These are phyloP conservation scores for Barnettozyma hawaiiensis DNA, from an alignment of 1,139 yeast species.

Conservation along the genomic window DNA sequence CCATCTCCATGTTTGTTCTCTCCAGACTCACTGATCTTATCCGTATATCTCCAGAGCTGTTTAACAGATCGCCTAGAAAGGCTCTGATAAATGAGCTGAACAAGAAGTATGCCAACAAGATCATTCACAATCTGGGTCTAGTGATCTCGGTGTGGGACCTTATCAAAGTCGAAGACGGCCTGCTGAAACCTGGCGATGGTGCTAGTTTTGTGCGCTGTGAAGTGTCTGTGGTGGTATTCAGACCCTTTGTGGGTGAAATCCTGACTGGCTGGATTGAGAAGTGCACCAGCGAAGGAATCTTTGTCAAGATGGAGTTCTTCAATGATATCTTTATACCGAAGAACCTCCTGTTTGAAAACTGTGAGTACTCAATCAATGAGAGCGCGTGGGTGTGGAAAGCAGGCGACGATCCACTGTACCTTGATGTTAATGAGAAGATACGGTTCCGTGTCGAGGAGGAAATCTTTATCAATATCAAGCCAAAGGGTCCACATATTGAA, in stretches of 20 bases:
- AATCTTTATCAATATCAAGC: slow-evolving; percentile 74
- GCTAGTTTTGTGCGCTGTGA: slow-evolving; percentile 72
- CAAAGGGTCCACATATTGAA: slow-evolving; percentile 57
- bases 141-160: slow-evolving; percentile 84
- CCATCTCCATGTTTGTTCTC: slow-evolving; percentile 67
- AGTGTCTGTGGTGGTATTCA: slow-evolving; percentile 76
- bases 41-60: slow-evolving; percentile 82
- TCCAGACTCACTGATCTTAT: slow-evolving; percentile 77
- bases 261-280: slow-evolving; percentile 90
- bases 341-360: slow-evolving; percentile 70
- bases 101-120: slow-evolving; percentile 76
- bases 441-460: slow-evolving; percentile 89
- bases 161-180: slow-evolving; percentile 74
- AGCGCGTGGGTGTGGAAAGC: slow-evolving; percentile 93
- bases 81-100: slow-evolving; percentile 79
- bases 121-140: slow-evolving; percentile 77
- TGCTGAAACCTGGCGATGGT: slow-evolving; percentile 94
- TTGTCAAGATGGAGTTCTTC: slow-evolving; percentile 72
- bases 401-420: slow-evolving; percentile 65
- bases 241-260: slow-evolving; percentile 94
- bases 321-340: slow-evolving; percentile 90
- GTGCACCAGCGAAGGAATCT: slow-evolving; percentile 81
- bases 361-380: slow-evolving; percentile 64
- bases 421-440: slow-evolving; percentile 87
- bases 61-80: slow-evolving; percentile 55